Conservation (phyloP, 1,284 basidiomycete genomes). For the Anthracocystis panici-leucophaei region DNA sequence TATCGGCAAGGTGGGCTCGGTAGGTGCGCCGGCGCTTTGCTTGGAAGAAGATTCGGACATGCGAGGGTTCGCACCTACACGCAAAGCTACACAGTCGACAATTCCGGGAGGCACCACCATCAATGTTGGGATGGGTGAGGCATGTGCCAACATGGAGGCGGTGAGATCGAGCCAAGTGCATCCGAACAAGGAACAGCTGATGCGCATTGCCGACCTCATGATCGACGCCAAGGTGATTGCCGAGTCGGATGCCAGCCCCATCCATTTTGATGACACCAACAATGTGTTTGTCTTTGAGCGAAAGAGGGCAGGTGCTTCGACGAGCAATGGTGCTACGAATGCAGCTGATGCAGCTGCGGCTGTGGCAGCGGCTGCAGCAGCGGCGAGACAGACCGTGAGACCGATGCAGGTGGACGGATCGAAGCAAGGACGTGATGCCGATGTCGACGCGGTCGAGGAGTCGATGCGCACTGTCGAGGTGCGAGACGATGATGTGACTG, state of each 20-base stretch:
- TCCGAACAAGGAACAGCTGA: constrained; percentile 93
- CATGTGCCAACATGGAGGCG: constrained; percentile 36
- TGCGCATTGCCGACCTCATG: constrained; percentile 89
- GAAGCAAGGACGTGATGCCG: constrained; percentile 3
- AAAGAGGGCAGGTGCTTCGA: background rate
- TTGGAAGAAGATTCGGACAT: constrained; percentile 93
- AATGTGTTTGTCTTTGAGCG: constrained; percentile 49
- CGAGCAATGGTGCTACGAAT: background rate
- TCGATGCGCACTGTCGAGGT: constrained; percentile 42
- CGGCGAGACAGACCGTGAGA: constrained; percentile 22
- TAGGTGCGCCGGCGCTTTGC: constrained; percentile 71
- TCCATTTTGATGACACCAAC: constrained; percentile 59
- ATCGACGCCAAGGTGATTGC: constrained; percentile 79
- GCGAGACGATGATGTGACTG: constrained; percentile 21
- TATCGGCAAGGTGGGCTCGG: constrained; percentile 68
- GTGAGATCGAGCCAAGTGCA: constrained; percentile 75
- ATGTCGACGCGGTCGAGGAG: constrained; percentile 30
- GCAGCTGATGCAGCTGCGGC: constrained; percentile 1
- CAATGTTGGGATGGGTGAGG: constrained; percentile 53
- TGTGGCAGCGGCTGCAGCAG: constrained; percentile 1
- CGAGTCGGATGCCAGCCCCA: constrained; percentile 71
- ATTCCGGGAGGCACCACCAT: constrained; percentile 39
- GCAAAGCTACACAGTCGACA: constrained; percentile 71
- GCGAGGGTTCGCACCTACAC: constrained; percentile 86
- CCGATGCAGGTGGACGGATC: constrained; percentile 21